These are phyloP conservation scores for Rhodofomes roseus DNA, from an alignment of 1,284 basidiomycete species.

Conservation along the genomic window DNA sequence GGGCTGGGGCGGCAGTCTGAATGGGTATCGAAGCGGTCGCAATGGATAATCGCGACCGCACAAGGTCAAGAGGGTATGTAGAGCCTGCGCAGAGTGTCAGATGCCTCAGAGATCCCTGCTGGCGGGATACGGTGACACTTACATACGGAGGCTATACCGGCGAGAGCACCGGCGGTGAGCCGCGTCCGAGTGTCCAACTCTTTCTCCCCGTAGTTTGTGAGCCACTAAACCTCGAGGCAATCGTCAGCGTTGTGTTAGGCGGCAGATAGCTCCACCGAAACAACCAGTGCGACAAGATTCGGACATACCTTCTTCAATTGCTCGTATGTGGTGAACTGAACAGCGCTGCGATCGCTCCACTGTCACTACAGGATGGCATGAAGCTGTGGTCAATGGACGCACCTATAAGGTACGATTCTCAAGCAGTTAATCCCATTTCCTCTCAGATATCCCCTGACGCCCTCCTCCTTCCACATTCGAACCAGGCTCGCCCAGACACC, in stretches of 20 bases:
- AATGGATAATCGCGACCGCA: conserved; percentile 90
- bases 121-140: conserved; percentile 9
- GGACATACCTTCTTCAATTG: conserved; percentile 75
- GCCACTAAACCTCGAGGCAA: conserved; percentile 45
- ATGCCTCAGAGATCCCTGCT: not conserved
- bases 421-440: conserved; percentile 92
- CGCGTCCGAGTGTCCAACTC: conserved; percentile 83
- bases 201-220: conserved; percentile 62
- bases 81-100: conserved; percentile 47
- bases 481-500: conserved; percentile 80
- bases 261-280: not conserved
- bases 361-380: not conserved
- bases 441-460: conserved; percentile 89
- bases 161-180: conserved; percentile 81
- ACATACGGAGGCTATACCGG: conserved; percentile 80
- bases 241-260: conserved; percentile 11
- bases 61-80: conserved; percentile 92
- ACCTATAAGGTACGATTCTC: conserved; percentile 79
- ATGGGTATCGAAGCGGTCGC: conserved; percentile 74
- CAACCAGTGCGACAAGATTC: not conserved
- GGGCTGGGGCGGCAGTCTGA: conserved; percentile 18
- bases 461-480: conserved; percentile 93
- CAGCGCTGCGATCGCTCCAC: conserved; percentile 49
- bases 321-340: conserved; percentile 93
- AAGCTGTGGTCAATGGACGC: not conserved